Base-by-base conservation (phyloP, 257 asterid species). In the Solanum sitiens region DNA sequence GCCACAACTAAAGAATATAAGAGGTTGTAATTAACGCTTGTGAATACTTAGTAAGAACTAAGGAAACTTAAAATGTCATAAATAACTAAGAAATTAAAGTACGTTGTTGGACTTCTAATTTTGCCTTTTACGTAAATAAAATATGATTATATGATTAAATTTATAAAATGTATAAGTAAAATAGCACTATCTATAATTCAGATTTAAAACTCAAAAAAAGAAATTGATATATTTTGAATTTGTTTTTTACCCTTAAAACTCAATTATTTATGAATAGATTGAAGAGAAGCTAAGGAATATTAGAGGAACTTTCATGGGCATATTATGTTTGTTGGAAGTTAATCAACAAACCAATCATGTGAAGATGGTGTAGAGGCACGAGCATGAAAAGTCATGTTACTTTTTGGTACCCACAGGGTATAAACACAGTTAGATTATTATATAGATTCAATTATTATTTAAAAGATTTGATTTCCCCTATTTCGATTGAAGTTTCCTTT, bases 251-350 rank as follows among this genome's bases (percentile, higher is more conserved):
- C 7, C 15, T 10, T 63, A 63, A 27, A 37, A 63, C 71, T 63
- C 71, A 63, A 63, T 63, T 44, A 65, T 33, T n/a, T 56, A 37
- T 44, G 59, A 80, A 80, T 61, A 82, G n/a, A 37, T 21, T 37
- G n/a, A 18, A 18, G 27, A 16, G 20, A 30, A 16, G 39, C 39
- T 37, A 37, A 37, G 70, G 85, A 50, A 82, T 82, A 18, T 82
- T 82, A 7, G 30, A 30, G 61, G 85, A 82, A 79, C n/a, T 87
- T 79, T 87, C 79, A 67, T 80, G 83, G 76, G 88, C 20, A 88
- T 11, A 74, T 61, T 61, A 85, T 88, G 88, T 84, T 88, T 88
- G 74, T 37, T 18, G 86, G 90, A 88, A 88, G 86, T 63, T 88
- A 76, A 88, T 47, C 45, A 82, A 82, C 5, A 47, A 82, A 82